Percentiles rank a stretch among this genome's conserved stretches.
Conservation (phyloP, 2,329 filamentous ascomycete genomes). For the Diaporthe vaccinii region DNA sequence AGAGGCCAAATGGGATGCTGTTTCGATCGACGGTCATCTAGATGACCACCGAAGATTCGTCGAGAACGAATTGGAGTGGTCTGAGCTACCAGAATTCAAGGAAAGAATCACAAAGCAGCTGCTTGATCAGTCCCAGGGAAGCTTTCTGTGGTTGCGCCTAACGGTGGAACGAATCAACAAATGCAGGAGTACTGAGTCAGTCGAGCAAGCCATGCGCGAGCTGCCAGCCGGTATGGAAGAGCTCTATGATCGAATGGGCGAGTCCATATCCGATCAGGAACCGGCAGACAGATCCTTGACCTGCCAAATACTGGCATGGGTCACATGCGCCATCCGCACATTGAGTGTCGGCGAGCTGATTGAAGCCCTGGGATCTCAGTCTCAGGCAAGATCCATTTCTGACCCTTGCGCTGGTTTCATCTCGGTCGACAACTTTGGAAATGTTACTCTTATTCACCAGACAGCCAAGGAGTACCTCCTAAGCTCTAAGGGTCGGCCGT, state of each 20-base stretch:
- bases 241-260: slow-evolving; percentile 51
- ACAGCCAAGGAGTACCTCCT: slow-evolving; percentile 53
- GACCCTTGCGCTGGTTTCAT: slow-evolving; percentile 51
- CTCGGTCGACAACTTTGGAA: slow-evolving; percentile 47
- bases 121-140: slow-evolving; percentile 47
- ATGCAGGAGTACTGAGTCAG: slow-evolving; percentile 45
- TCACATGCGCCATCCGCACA: slow-evolving; percentile 44
- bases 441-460: slow-evolving; percentile 51
- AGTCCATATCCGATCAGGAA: slow-evolving; percentile 40
- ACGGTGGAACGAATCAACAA: slow-evolving; percentile 48
- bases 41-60: slow-evolving; percentile 44
- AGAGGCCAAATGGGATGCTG: slow-evolving; percentile 20
- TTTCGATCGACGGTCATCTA: slow-evolving; percentile 38
- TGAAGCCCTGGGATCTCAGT: slow-evolving; percentile 41
- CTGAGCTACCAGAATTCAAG: slow-evolving; percentile 41
- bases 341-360: slow-evolving; percentile 46
- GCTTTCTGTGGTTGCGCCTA: slow-evolving; percentile 52
- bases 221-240: slow-evolving; percentile 50
- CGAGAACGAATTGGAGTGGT: slow-evolving; percentile 42
- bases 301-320: slow-evolving; percentile 45
- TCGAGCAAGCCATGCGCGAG: slow-evolving; percentile 45
- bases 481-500: slow-evolving; percentile 8
- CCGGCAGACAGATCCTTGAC: slow-evolving; percentile 41
- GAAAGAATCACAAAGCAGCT: slow-evolving; percentile 45
- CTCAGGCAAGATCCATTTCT: slow-evolving; percentile 42